phyloP scores from a whole-genome alignment of 1,284 basidiomycete genomes.

The Ganoderma resinaceum region DNA sequence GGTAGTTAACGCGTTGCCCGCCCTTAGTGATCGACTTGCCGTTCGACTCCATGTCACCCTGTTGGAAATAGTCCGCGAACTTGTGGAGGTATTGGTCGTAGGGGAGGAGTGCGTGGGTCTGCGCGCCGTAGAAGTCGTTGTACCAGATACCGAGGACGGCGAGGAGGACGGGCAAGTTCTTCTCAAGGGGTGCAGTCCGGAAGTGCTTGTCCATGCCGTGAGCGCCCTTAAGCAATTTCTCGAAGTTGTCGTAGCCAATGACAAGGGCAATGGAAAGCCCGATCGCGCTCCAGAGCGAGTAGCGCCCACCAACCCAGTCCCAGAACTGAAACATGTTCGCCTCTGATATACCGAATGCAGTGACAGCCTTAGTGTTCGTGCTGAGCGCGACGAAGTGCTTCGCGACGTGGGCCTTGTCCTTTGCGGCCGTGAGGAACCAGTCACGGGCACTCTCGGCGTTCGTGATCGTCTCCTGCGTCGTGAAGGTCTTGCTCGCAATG shows the following conservation, averaged over 20 bases:
- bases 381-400: constrained; percentile 99
- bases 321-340: constrained; percentile 99
- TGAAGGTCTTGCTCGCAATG: constrained; percentile 98
- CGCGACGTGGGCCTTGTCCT: constrained; percentile 91
- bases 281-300: constrained; percentile 98
- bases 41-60: constrained; percentile 99
- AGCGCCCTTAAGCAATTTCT: constrained; percentile 89
- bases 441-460: constrained; percentile 94
- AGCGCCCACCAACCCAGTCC: constrained; percentile 99
- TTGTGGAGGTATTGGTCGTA: constrained; percentile 99
- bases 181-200: constrained; percentile 85
- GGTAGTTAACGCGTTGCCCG: constrained; percentile 92
- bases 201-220: constrained; percentile 99
- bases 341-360: constrained; percentile 92
- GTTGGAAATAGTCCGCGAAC: constrained; percentile 99
- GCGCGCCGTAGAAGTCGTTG: constrained; percentile 96
- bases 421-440: constrained; percentile 91
- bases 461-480: constrained; percentile 99
- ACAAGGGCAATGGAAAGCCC: constrained; percentile 94
- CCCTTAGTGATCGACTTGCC: constrained; percentile 97
- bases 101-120: constrained; percentile 94
- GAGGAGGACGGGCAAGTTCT: constrained; percentile 92
- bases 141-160: constrained; percentile 98
- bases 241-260: constrained; percentile 96
- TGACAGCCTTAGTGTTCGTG: constrained; percentile 95